A percentile compares a stretch with the other conserved stretches of the same genome.
phyloP scores from a whole-genome alignment of 129 eudicot species.

The Flaveria brownii region DNA sequence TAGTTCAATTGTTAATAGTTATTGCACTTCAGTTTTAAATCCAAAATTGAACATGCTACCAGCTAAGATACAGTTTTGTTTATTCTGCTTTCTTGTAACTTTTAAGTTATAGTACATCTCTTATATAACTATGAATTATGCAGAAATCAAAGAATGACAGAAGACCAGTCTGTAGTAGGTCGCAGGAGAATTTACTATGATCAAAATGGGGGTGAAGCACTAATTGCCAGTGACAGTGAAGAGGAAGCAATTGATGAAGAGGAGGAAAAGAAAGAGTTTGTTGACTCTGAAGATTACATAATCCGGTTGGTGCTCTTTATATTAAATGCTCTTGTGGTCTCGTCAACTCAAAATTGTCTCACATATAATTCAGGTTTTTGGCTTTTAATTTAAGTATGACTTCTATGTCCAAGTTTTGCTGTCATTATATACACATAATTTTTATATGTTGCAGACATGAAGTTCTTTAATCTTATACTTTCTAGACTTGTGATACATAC shows the following conservation, averaged over 20 bases:
- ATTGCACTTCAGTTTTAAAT: conserved; percentile 14
- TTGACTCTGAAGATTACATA: conserved; percentile 80
- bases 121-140: conserved; percentile 18
- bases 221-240: conserved; percentile 86
- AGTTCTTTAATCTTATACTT: background rate
- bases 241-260: conserved; percentile 86
- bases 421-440: background rate
- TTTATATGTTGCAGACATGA: conserved; percentile 1
- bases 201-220: conserved; percentile 92
- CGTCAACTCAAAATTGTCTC: conserved; percentile 12
- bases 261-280: conserved; percentile 84
- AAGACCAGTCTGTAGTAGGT: conserved; percentile 92
- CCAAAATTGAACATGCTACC: background rate
- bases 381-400: background rate
- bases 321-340: conserved; percentile 14
- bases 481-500: conserved; percentile 3
- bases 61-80: background rate
- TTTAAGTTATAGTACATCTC: background rate
- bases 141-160: conserved; percentile 96
- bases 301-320: conserved; percentile 61
- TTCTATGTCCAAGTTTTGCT: conserved; percentile 1
- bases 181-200: conserved; percentile 93
- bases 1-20: background rate
- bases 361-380: background rate
- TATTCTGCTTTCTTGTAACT: background rate